phyloP scores from a whole-genome alignment of 306 rosid species.

The Mimosa bimucronata region DNA sequence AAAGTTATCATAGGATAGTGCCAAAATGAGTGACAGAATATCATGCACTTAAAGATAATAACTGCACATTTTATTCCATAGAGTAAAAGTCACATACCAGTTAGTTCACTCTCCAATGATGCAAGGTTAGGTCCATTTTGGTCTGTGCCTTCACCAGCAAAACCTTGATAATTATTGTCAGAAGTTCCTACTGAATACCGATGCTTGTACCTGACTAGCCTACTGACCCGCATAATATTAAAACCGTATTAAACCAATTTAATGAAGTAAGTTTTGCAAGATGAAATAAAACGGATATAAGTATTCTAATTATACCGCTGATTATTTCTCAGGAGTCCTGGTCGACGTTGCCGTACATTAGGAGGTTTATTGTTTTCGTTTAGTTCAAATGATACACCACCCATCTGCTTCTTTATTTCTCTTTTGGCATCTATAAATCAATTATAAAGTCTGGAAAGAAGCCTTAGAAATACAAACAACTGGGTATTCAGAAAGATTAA shows the following conservation, averaged over 20 bases:
- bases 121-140: constrained; percentile 33
- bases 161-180: constrained; percentile 39
- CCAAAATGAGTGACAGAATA: background rate
- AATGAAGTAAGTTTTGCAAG: background rate
- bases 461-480: background rate
- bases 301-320: constrained; percentile 42
- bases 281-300: constrained; percentile 16
- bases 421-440: constrained; percentile 67
- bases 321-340: constrained; percentile 60
- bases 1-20: constrained; percentile 18
- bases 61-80: background rate
- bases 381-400: constrained; percentile 46
- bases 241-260: constrained; percentile 31
- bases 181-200: constrained; percentile 43
- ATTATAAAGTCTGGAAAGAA: constrained; percentile 31
- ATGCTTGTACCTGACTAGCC: constrained; percentile 61
- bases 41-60: background rate
- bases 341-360: constrained; percentile 58
- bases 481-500: constrained; percentile 16
- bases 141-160: constrained; percentile 39
- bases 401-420: constrained; percentile 71
- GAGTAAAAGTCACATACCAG: constrained; percentile 47
- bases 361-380: constrained; percentile 44
- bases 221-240: constrained; percentile 50
- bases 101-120: constrained; percentile 43